Conservation (phyloP, 2,329 filamentous ascomycete species). For the Aspergillus sp. region DNA sequence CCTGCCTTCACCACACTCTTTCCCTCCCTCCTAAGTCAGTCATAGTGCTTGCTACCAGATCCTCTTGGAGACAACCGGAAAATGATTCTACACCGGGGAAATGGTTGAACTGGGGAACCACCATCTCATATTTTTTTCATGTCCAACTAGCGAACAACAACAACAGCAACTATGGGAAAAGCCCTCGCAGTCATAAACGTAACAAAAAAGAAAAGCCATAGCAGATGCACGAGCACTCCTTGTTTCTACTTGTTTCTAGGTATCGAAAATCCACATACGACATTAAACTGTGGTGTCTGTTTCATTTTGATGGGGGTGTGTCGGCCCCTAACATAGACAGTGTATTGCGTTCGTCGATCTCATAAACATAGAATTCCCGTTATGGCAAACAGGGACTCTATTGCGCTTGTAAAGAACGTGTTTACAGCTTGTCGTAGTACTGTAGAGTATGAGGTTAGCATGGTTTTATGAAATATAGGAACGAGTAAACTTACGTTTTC, state of each 20-base stretch:
- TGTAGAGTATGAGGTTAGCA: slow-evolving; percentile 42
- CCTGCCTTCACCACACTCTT: background rate
- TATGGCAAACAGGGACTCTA: slow-evolving; percentile 41
- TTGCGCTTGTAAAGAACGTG: slow-evolving; percentile 38
- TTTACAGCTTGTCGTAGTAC: slow-evolving; percentile 99
- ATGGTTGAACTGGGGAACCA: slow-evolving; percentile 16
- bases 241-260: slow-evolving; percentile 30
- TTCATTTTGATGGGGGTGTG: slow-evolving; percentile 22
- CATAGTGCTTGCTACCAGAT: background rate
- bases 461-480: background rate
- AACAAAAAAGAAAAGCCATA: slow-evolving; percentile 28
- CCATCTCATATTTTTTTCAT: slow-evolving; percentile 28
- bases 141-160: slow-evolving; percentile 27
- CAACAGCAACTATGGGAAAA: slow-evolving; percentile 21
- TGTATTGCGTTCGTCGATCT: slow-evolving; percentile 44
- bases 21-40: too few species aligned
- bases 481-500: slow-evolving; percentile 75
- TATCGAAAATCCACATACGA: slow-evolving; percentile 29
- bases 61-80: background rate
- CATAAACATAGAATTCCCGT: slow-evolving; percentile 39
- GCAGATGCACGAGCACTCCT: slow-evolving; percentile 26
- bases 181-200: slow-evolving; percentile 27
- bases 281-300: slow-evolving; percentile 27
- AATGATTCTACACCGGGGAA: background rate
- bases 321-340: slow-evolving; percentile 22